phyloP scores from a whole-genome alignment of 768 basidiomycete species.

The Jaapia argillacea region DNA sequence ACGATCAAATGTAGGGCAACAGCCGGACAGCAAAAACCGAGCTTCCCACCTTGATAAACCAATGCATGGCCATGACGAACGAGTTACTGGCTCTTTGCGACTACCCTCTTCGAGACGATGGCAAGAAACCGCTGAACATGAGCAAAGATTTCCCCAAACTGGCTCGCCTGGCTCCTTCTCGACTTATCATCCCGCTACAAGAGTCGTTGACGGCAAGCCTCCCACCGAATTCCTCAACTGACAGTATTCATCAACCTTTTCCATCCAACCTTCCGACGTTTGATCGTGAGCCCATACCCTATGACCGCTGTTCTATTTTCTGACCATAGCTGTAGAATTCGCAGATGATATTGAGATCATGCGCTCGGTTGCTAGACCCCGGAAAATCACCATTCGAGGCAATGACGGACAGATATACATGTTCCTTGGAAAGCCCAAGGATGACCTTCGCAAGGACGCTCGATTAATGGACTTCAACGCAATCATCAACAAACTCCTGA shows the following conservation, averaged over 20 bases:
- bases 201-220: conserved; percentile 83
- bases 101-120: conserved; percentile 30
- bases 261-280: conserved; percentile 70
- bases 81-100: conserved; percentile 64
- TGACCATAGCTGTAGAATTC: conserved; percentile 59
- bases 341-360: conserved; percentile 82
- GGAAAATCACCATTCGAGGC: conserved; percentile 80
- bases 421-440: conserved; percentile 95
- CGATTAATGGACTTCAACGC: conserved; percentile 97
- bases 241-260: conserved; percentile 72
- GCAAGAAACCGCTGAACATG: conserved; percentile 35
- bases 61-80: conserved; percentile 53
- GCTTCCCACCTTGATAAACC: conserved; percentile 39
- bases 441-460: conserved; percentile 95
- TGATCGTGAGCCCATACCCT: conserved; percentile 35
- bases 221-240: conserved; percentile 59
- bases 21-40: conserved; percentile 24
- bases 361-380: conserved; percentile 83
- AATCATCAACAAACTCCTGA: conserved; percentile 94
- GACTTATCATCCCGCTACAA: conserved; percentile 84
- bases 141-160: conserved; percentile 45
- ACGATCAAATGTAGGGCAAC: no score
- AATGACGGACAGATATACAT: conserved; percentile 78
- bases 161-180: conserved; percentile 44
- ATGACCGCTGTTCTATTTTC: not conserved